Evolutionary conservation across 768 basidiomycete genomes (phyloP), one percentile per base, ranked within the genome.

Genomic region (Suillus americanus): DNA sequence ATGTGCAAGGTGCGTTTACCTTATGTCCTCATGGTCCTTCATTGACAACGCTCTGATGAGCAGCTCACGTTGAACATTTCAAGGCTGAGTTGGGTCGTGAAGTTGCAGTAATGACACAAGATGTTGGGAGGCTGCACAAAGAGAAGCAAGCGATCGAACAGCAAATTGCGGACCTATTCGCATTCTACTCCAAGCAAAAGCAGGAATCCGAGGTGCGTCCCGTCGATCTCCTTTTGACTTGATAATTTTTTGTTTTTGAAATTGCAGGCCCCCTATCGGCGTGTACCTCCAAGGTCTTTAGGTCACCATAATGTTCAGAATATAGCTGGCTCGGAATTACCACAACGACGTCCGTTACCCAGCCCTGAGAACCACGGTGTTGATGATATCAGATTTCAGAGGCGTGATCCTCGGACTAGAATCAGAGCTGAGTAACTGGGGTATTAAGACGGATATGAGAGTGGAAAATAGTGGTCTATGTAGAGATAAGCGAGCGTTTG

Each of bases 11-110:
- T 90, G 75, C 72, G 79, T 64, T 18, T 37, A 10, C 40, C 55
- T 41, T 55, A n/a, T 8, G 4, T 37, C 37, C 3, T 50, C 50
- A 20, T 3, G 2, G 56, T 40, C 28, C n/a, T n/a, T 16, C 30
- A 13, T 33, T 38, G 28, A 33, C 16, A 23, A 2, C 37, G 35
- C 16, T 20, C 67, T 70, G 55, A 69, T 16, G 33, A 54, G 37
- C 69, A 94, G 93, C 85, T 28, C 94, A 95, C 68, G 89, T 96
- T 56, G 91, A 94, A 68, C 88, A 94, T 71, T 91, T 95, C 79
- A 95, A 93, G 79, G 86, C 89, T 66, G 87, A 92, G 65, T 79
- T 96, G 13, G 83, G 86, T 57, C 81, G 86, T 48, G 92, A 95
- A 71, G 92, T 94, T 14, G 75, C 89, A 64, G 79, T 80, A 28